Evolutionary conservation across 352 stramenopile species (phyloP), one percentile per base, ranked within the genome.

Genomic region (Globisporangium perplexum): DNA sequence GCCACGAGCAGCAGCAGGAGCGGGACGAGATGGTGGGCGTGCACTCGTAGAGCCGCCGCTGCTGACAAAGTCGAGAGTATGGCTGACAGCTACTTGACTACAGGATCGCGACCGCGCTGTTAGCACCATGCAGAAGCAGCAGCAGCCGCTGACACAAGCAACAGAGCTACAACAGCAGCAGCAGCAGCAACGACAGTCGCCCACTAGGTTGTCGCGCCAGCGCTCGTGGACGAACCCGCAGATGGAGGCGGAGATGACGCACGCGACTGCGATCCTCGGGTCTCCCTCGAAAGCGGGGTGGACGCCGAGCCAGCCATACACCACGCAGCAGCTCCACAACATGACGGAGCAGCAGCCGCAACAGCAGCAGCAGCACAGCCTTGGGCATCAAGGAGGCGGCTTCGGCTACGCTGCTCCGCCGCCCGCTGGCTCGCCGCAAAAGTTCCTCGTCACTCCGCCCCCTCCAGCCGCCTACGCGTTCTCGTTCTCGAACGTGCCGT

Each of bases 1-100:
- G 50, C 18, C 62, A 71, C 22, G 77, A 88, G 33, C 71, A 83
- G 65, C 72, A 72, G n/a, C 36, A 63, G 10, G 74, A 88, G 53
- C 50, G 77, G 22, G 69, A 81, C 31, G 53, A 68, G 35, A 47
- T 74, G 57, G 74, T 78, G n/a, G 31, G 31, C n/a, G n/a, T n/a
- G n/a, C n/a, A n/a, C n/a, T n/a, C n/a, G n/a, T n/a, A n/a, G n/a
- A n/a, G n/a, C n/a, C n/a, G n/a, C n/a, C n/a, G n/a, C n/a, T n/a
- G n/a, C n/a, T n/a, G n/a, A n/a, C n/a, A n/a, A n/a, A n/a, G n/a
- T n/a, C n/a, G n/a, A n/a, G n/a, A n/a, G n/a, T n/a, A n/a, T n/a
- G n/a, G n/a, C 23, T 35, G 22, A 12, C 10, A 12, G 12, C 4
- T 28, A 22, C 20, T 26, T 17, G 4, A 7, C 20, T 11, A 20